phyloP scores from a whole-genome alignment of 768 basidiomycete genomes.

The Boletus sp. region DNA sequence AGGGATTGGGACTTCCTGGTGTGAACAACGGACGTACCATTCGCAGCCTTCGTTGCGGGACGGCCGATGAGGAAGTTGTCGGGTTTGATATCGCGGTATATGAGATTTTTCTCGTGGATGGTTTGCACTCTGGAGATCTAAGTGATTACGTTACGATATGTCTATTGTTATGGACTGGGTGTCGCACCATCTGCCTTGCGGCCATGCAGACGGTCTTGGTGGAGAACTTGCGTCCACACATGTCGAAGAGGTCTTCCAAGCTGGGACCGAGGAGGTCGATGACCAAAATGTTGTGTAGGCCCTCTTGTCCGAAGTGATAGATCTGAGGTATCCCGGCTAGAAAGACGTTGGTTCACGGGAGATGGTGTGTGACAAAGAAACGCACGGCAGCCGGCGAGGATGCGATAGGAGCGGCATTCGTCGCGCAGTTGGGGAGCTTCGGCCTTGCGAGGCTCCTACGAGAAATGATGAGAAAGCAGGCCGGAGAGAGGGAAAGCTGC shows the following conservation, averaged over 20 bases:
- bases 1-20: background rate
- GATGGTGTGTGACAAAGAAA: slow-evolving; percentile 25
- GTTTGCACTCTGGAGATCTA: slow-evolving; percentile 95
- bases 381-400: slow-evolving; percentile 86
- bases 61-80: slow-evolving; percentile 99
- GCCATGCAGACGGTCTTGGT: slow-evolving; percentile 99
- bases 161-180: background rate
- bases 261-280: slow-evolving; percentile 97
- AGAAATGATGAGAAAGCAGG: slow-evolving; percentile 14
- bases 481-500: background rate
- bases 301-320: slow-evolving; percentile 99
- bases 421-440: slow-evolving; percentile 98
- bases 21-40: slow-evolving; percentile 44
- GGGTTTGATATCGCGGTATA: slow-evolving; percentile 99
- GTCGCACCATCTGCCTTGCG: slow-evolving; percentile 88
- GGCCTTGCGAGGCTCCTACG: slow-evolving; percentile 83
- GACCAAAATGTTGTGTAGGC: slow-evolving; percentile 96
- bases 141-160: slow-evolving; percentile 6
- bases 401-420: slow-evolving; percentile 97
- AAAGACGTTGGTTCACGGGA: slow-evolving; percentile 17
- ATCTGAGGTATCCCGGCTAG: slow-evolving; percentile 97
- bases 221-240: slow-evolving; percentile 97
- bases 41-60: slow-evolving; percentile 85
- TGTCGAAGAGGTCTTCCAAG: slow-evolving; percentile 97
- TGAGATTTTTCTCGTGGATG: slow-evolving; percentile 99